Percentiles rank a stretch among this genome's conserved stretches.
Conservation (phyloP, 768 basidiomycete genomes). For the Leccinum rimulosum region DNA sequence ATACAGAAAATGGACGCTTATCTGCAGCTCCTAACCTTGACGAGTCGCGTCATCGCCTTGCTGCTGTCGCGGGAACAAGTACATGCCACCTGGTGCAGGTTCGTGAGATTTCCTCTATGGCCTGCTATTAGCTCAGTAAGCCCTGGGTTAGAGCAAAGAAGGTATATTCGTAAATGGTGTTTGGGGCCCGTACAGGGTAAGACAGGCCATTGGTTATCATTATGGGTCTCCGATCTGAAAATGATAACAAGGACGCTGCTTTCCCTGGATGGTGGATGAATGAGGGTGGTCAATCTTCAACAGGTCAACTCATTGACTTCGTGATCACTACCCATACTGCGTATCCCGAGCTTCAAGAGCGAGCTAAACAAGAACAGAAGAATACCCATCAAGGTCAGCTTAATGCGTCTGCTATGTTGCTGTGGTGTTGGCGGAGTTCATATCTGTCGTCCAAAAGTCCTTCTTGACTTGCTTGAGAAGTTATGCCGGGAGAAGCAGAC, state of each 20-base stretch:
- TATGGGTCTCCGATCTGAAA: slow-evolving; percentile 1
- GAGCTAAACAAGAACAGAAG: slow-evolving; percentile 56
- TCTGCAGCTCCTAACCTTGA: slow-evolving; percentile 60
- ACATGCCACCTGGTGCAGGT: slow-evolving; percentile 95
- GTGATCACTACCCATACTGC: slow-evolving; percentile 91
- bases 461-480: slow-evolving; percentile 70
- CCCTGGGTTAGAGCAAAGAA: slow-evolving; percentile 58
- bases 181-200: slow-evolving; percentile 86
- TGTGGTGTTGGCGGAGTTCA: not conserved
- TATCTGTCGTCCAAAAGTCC: slow-evolving; percentile 40
- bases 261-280: slow-evolving; percentile 99
- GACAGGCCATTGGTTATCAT: not conserved
- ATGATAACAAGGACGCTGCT: slow-evolving; percentile 61
- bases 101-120: slow-evolving; percentile 5
- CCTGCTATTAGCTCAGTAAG: not conserved
- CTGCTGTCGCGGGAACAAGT: slow-evolving; percentile 93
- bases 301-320: slow-evolving; percentile 93
- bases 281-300: slow-evolving; percentile 97
- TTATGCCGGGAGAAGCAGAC: slow-evolving; percentile 54
- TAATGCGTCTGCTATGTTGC: not conserved
- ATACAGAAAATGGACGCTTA: slow-evolving; percentile 50
- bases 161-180: slow-evolving; percentile 88
- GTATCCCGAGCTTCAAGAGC: slow-evolving; percentile 63
- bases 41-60: slow-evolving; percentile 79
- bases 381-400: slow-evolving; percentile 54